Base-by-base conservation (phyloP, 352 stramenopile species). In the Thalassiosira oceanica region DNA sequence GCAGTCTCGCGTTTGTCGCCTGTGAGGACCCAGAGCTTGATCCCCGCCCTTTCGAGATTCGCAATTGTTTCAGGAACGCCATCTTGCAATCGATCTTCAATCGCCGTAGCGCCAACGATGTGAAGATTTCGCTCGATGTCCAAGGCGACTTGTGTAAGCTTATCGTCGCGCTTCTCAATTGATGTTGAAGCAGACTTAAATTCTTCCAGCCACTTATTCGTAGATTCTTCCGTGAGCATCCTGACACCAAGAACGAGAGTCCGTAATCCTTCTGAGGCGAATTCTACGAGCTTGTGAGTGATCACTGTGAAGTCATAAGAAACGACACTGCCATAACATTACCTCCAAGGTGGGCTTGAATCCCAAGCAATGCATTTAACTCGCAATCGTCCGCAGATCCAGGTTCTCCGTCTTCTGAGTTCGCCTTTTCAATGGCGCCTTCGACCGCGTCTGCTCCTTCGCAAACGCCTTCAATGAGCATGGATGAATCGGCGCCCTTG, bases 1-100 rank as follows among this genome's bases (percentile, higher is more conserved):
- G 97, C 97, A 1, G 96, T 99, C 74, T 99, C 97, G 43, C 97
- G 90, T 72, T 99, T 99, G 68, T 99, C 96, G 10, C 97, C 97
- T 13, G 97, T 99, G 3, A 99, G 89, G 72, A 99, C 97, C 96
- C 96, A 99, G 18, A 99, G 92, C 62, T 99, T 98, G 35, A 99
- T 97, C 6, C 96, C 96, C 28, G 96, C 97, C 13, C 96, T 92
- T 8, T 83, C 92, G 2, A 99, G 83, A 13, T 95, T 94, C 3
- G 94, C 83, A 70, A 99, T 98, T 26, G 94, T 97, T 53, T 95
- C 93, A 29, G 92, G 88, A 0, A 99, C 96, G 10, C 94, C 94
- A 33, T 98, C 92, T 78, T 99, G 96, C 2, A 99, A 83, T 54
- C 96, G 83, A 72, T 99, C 96, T 86, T 99, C 96, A 18, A 98